Evolutionary conservation across 2,329 filamentous ascomycete genomes (phyloP).

Genomic region (Aspergillus felis): DNA sequence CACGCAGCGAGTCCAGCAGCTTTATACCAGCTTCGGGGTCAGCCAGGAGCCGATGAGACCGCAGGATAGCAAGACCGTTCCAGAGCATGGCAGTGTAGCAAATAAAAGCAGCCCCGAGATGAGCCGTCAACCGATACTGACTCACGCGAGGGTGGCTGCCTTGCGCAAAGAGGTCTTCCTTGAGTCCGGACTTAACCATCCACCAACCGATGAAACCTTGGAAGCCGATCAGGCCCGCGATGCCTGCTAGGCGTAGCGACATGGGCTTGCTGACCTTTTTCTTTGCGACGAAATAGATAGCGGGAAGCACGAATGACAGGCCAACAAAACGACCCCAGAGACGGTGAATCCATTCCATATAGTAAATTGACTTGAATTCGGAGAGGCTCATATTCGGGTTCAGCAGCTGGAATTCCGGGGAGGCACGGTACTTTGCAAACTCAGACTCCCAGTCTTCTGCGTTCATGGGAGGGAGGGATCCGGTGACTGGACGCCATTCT

Average conservation of each 20-base stretch:
- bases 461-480: constrained; percentile 78
- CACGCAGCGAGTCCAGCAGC: constrained; percentile 58
- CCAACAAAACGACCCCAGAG: constrained; percentile 93
- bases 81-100: constrained; percentile 95
- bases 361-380: constrained; percentile 99
- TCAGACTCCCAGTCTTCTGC: constrained; percentile 83
- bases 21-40: constrained; percentile 61
- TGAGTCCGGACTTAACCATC: constrained; percentile 97
- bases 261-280: constrained; percentile 74
- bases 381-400: constrained; percentile 89
- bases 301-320: constrained; percentile 81
- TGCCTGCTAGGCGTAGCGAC: constrained; percentile 73
- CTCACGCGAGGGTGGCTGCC: constrained; percentile 88
- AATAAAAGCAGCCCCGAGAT: constrained; percentile 83
- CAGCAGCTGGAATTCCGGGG: constrained; percentile 85
- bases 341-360: constrained; percentile 97
- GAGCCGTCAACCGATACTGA: constrained; percentile 87
- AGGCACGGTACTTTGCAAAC: constrained; percentile 86
- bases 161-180: constrained; percentile 89
- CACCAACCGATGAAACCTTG: constrained; percentile 97
- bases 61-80: constrained; percentile 79
- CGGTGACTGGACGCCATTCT: constrained; percentile 96
- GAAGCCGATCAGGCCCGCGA: constrained; percentile 85
- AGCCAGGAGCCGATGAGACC: constrained; percentile 67
- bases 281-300: constrained; percentile 80